A percentile compares a stretch with the other conserved stretches of the same genome.
Conservation (phyloP, 805 yeast species). For the Candida hispaniensis region DNA sequence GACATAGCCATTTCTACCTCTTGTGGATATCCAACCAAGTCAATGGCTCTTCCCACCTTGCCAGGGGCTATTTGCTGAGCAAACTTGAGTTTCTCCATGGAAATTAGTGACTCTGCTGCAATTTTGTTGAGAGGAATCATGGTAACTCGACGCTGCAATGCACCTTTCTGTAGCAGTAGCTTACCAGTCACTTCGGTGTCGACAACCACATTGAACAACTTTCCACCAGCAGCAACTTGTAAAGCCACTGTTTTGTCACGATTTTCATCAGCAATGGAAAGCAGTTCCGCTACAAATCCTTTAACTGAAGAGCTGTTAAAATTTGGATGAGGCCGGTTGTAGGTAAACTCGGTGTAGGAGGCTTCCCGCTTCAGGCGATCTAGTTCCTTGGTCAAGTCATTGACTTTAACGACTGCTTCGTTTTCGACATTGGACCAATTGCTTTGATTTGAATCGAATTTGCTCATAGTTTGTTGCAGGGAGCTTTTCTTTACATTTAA, state of each 20-base stretch:
- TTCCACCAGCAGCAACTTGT: constrained; percentile 90
- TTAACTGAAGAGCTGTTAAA: constrained; percentile 57
- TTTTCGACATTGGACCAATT: constrained; percentile 21
- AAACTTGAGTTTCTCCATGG: constrained; percentile 40
- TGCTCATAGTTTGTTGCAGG: constrained; percentile 36
- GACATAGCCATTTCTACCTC: constrained; percentile 77
- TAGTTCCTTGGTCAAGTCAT: constrained; percentile 37
- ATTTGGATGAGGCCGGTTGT: constrained; percentile 49
- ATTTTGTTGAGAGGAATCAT: constrained; percentile 88
- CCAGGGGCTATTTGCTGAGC: constrained; percentile 77
- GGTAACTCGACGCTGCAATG: constrained; percentile 70
- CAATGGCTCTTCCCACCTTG: constrained; percentile 80
- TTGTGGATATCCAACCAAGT: constrained; percentile 61
- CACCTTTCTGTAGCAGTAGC: constrained; percentile 66
- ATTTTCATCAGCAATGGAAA: constrained; percentile 48
- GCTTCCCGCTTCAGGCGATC: constrained; percentile 51
- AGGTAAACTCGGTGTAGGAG: constrained; percentile 66
- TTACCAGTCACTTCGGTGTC: constrained; percentile 82
- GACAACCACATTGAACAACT: constrained; percentile 81
- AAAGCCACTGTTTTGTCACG: constrained; percentile 64
- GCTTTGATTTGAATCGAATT: constrained; percentile 36
- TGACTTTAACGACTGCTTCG: constrained; percentile 35
- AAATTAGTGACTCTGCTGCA: constrained; percentile 42
- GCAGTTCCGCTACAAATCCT: constrained; percentile 85
- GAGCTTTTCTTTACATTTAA: constrained; percentile 32